A percentile compares a stretch with the other conserved stretches of the same genome.
These are phyloP conservation scores for Cardamine occulta DNA, from an alignment of 345 rosid species.

Conservation along the genomic window DNA sequence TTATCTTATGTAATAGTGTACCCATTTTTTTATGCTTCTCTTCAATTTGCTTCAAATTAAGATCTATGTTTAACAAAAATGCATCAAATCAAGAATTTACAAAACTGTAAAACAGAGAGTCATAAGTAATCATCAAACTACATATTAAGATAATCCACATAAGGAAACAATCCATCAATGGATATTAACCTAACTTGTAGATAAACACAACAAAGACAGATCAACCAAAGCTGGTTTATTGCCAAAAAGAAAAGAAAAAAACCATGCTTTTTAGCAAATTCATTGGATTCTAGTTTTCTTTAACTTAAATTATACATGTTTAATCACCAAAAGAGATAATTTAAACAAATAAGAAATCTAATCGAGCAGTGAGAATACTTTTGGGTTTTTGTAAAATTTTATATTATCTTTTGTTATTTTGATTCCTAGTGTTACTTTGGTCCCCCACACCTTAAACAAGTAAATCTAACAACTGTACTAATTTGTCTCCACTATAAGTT, in stretches of 20 bases:
- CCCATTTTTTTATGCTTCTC: constrained; percentile 11
- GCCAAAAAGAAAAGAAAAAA: background rate
- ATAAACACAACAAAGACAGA: constrained; percentile 24
- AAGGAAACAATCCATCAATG: background rate
- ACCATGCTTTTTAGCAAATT: constrained; percentile 25
- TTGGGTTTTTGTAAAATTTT: constrained; percentile 57
- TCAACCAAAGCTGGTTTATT: constrained; percentile 15
- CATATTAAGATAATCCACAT: background rate
- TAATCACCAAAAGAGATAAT: constrained; percentile 27
- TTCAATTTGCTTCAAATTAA: background rate
- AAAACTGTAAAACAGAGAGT: background rate
- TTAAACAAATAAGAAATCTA: constrained; percentile 50
- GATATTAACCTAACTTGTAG: constrained; percentile 17
- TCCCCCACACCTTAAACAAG: constrained; percentile 45
- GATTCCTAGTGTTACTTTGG: constrained; percentile 38
- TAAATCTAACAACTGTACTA: constrained; percentile 45
- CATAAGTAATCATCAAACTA: background rate
- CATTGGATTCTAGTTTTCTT: constrained; percentile 38
- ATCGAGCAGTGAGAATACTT: constrained; percentile 74
- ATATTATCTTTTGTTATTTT: constrained; percentile 35
- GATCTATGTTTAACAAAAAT: background rate
- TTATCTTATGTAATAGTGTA: background rate
- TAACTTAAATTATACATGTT: constrained; percentile 21
- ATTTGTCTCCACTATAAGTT: constrained; percentile 42
- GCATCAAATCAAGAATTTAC: constrained; percentile 14